Base-by-base conservation (phyloP, 805 yeast genomes). In the Pichia membranifaciens region DNA sequence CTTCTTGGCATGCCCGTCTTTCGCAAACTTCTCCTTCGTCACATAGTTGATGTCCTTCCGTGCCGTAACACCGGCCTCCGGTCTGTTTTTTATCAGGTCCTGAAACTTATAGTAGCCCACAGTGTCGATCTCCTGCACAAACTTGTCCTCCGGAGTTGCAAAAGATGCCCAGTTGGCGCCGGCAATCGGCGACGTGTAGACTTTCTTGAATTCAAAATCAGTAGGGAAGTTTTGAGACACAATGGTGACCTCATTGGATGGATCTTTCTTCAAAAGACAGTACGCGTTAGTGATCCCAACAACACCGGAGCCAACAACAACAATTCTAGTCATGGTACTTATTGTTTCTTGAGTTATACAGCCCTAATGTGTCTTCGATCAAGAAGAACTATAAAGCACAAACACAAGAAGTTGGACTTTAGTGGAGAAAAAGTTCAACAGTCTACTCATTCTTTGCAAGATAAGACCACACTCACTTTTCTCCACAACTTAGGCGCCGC, bases 101-200 rank as follows among this genome's bases (percentile, higher is more conserved):
- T 68, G 52, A 37, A 81, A 74, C 50, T 67, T 70, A 23, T 53
- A 53, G 54, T 82, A 83, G 0, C 77, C 78, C 3, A 71, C 61
- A 28, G 62, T 62, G 55, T 82, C 88, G 49, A 64, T 58, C n/a
- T 63, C 58, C 49, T 65, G 65, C 41, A 56, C 58, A 25, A 51
- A 54, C 7, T 41, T 44, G 25, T 60, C 66, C 18, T 76, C 78
- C 4, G 67, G 66, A 1, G 51, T 36, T 2, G 85, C 87, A 63
- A 79, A 78, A 12, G 84, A 75, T 41, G 68, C 70, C 86, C 87
- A 82, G 54, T 82, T 78, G 40, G 87, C 89, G 4, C 88, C 88
- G 0, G 87, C 88, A 59, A 71, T 76, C 3, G 87, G 87, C 0
- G 84, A 79, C 3, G 85, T 73, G 57, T 78, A 82, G 9, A 72